These are phyloP conservation scores for Pythium aphanidermatum DNA, from an alignment of 352 stramenopile species.

Conservation along the genomic window DNA sequence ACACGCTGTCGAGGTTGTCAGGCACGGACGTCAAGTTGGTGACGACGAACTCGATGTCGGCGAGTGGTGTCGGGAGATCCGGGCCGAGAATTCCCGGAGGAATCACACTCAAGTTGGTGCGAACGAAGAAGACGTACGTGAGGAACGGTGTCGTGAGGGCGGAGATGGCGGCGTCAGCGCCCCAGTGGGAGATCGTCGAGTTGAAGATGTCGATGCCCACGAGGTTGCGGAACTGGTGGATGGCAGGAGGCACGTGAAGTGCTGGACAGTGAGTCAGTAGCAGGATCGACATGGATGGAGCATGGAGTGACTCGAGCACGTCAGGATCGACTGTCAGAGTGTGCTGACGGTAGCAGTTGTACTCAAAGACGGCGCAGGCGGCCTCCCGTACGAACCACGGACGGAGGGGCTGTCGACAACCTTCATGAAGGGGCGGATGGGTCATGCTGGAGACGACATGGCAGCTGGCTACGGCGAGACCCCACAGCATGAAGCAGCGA, in stretches of 20 bases:
- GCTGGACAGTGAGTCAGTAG: conserved; percentile 6
- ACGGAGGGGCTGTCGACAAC: conserved; percentile 2
- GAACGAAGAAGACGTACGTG: conserved; percentile 9
- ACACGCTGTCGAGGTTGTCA: conserved; percentile 1
- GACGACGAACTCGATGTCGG: conserved; percentile 12
- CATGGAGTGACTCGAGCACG: not conserved
- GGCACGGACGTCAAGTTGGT: conserved; percentile 10
- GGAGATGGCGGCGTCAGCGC: not conserved
- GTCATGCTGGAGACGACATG: not conserved
- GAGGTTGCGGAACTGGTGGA: conserved; percentile 1
- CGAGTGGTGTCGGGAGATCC: conserved; percentile 5
- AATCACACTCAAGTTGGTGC: conserved; percentile 9
- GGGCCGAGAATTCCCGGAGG: conserved; percentile 1
- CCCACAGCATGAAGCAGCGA: conserved; percentile 2
- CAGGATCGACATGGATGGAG: conserved; percentile 1
- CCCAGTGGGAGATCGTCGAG: conserved; percentile 7
- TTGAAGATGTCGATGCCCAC: conserved; percentile 13
- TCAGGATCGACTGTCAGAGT: not conserved
- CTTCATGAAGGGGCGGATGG: not conserved
- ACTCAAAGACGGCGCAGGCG: conserved; percentile 6
- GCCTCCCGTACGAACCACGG: conserved; percentile 5
- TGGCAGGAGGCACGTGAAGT: not conserved
- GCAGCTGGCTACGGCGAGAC: not conserved
- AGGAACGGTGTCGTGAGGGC: not conserved
- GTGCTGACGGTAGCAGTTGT: conserved; percentile 8